Evolutionary conservation across 768 basidiomycete species (phyloP).

Genomic region (Russula vinacea): DNA sequence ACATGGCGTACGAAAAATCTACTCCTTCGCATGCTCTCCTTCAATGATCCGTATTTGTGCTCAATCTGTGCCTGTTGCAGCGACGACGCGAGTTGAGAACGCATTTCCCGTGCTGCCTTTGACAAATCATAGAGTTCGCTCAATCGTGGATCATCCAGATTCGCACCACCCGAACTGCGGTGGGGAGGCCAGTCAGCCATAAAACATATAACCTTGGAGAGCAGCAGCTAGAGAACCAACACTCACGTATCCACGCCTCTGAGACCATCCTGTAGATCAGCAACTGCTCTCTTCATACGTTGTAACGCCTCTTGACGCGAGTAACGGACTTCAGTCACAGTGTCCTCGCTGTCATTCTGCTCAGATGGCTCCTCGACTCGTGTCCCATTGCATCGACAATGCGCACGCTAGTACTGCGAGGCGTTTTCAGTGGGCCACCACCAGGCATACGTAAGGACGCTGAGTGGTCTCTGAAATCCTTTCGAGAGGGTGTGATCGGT

Average conservation of each 20-base stretch:
- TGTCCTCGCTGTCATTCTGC: slow-evolving; percentile 31
- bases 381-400: slow-evolving; percentile 70
- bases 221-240: slow-evolving; percentile 10
- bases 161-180: slow-evolving; percentile 40
- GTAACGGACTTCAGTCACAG: slow-evolving; percentile 32
- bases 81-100: slow-evolving; percentile 46
- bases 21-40: slow-evolving; percentile 40
- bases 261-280: slow-evolving; percentile 53
- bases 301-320: slow-evolving; percentile 52
- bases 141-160: slow-evolving; percentile 46
- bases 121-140: slow-evolving; percentile 54
- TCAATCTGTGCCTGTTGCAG: slow-evolving; percentile 42
- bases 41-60: slow-evolving; percentile 37
- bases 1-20: slow-evolving; percentile 40
- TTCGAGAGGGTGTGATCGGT: slow-evolving; percentile 28
- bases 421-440: slow-evolving; percentile 28
- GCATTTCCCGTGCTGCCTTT: slow-evolving; percentile 47
- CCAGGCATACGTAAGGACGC: slow-evolving; percentile 23
- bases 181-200: slow-evolving; percentile 14
- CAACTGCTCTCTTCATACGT: slow-evolving; percentile 56
- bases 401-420: slow-evolving; percentile 48
- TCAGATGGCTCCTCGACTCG: slow-evolving; percentile 42
- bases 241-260: slow-evolving; percentile 57
- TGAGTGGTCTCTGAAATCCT: slow-evolving; percentile 30
- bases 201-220: slow-evolving; percentile 13